Base-by-base conservation (phyloP, 805 yeast genomes). In the Schwanniomyces yamadae region DNA sequence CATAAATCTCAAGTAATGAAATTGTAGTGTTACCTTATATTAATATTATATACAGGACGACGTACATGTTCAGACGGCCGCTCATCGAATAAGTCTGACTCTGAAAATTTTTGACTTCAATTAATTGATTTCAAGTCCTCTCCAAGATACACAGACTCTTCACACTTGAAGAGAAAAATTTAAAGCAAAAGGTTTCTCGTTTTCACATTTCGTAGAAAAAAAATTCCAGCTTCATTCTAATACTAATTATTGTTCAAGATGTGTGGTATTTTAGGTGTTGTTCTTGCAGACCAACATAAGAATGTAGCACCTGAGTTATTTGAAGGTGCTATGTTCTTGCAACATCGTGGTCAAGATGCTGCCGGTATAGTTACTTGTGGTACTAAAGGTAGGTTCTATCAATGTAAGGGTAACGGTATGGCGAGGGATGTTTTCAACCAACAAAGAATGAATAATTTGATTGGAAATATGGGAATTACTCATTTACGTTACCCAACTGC, bases 291-390 rank as follows among this genome's bases (percentile, higher is more conserved):
- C 60, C 84, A 80, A 48, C 60, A 71, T 16, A 73, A 72, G 32
- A 74, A 77, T 39, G 96, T 85, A 32, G 95, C 96, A 9, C 80
- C 95, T 4, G 98, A 90, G 55, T 71, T 93, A 29, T 81, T 88
- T 38, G 99, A 93, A 59, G 96, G 96, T 5, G 83, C 91, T 44
- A 78, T 89, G 67, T 91, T 84, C 60, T 70, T 93, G 43, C 99
- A 93, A 59, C 99, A 93, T 58, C 78, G 99, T 57, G 99, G 99
- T 30, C 99, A 93, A 68, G 99, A 93, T 61, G 99, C 99, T 8
- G 96, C 97, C n/a, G 99, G 99, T 45, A 91, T 93, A 37, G 93
- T 88, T 16, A 93, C 99, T 6, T 88, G 96, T 60, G 98, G 96
- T 36, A 71, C 84, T 29, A 80, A 91, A 43, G 99, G 98, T 46